Conservation (phyloP, 306 rosid genomes). For the Argentina anserina region DNA sequence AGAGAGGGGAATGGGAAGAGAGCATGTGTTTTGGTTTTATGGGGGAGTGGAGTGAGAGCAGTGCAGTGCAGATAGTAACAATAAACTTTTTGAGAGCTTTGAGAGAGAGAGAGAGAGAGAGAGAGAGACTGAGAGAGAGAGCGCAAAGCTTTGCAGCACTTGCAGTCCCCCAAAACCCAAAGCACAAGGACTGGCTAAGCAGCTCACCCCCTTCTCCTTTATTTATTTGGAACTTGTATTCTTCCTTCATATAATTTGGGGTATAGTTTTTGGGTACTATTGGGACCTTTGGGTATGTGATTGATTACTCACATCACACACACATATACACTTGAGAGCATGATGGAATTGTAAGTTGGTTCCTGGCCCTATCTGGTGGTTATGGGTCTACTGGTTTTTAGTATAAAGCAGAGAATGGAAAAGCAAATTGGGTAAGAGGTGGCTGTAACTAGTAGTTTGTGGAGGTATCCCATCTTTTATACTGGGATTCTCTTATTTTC, state of each 20-base stretch:
- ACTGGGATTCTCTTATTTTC: slow-evolving; percentile 15
- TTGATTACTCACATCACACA: neutral
- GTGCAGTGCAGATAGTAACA: neutral
- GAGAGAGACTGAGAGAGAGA: no score
- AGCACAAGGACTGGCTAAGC: slow-evolving; percentile 26
- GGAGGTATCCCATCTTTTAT: slow-evolving; percentile 17
- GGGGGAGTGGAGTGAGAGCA: slow-evolving; percentile 29
- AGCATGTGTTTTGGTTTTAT: slow-evolving; percentile 61
- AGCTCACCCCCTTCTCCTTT: slow-evolving; percentile 1
- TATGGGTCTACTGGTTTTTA: slow-evolving; percentile 35
- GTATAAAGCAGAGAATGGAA: slow-evolving; percentile 34
- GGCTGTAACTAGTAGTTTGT: slow-evolving; percentile 41
- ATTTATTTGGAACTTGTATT: slow-evolving; percentile 13
- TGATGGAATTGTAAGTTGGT: slow-evolving; percentile 24
- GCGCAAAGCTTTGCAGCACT: slow-evolving; percentile 37
- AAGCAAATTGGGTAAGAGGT: slow-evolving; percentile 56
- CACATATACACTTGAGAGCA: neutral
- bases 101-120: slow-evolving; percentile 3
- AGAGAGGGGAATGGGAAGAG: slow-evolving; percentile 35
- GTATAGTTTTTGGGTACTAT: slow-evolving; percentile 16
- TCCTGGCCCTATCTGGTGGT: slow-evolving; percentile 26
- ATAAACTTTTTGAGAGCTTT: slow-evolving; percentile 38
- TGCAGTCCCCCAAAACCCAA: slow-evolving; percentile 45
- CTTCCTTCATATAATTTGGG: slow-evolving; percentile 12
- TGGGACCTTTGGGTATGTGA: slow-evolving; percentile 1